These are phyloP conservation scores for Firmiana major DNA, from an alignment of 345 rosid genomes.

Conservation along the genomic window DNA sequence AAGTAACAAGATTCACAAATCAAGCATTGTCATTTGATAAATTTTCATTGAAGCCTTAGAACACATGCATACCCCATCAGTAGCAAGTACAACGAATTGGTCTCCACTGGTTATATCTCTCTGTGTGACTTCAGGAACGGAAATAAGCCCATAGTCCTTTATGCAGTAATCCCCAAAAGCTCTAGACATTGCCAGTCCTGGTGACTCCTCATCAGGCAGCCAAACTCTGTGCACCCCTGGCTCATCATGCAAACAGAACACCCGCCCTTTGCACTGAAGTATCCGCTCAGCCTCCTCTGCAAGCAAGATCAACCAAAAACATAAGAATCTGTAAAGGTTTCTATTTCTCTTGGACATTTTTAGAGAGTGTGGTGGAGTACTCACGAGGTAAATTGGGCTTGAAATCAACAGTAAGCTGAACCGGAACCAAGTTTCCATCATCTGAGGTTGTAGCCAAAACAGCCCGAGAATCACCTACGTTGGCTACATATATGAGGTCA, in stretches of 20 bases:
- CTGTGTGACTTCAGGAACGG: slow-evolving; percentile 86
- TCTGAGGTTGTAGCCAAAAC: slow-evolving; percentile 75
- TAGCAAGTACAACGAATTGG: slow-evolving; percentile 77
- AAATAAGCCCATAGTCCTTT: slow-evolving; percentile 77
- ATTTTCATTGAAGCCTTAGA: neutral
- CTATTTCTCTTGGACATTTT: neutral
- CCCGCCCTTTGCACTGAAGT: slow-evolving; percentile 59
- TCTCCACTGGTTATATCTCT: slow-evolving; percentile 62
- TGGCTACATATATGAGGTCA: slow-evolving; percentile 59
- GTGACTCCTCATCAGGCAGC: slow-evolving; percentile 73
- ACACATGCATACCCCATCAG: slow-evolving; percentile 61
- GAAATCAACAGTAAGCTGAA: slow-evolving; percentile 86
- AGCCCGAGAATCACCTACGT: slow-evolving; percentile 93
- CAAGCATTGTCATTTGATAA: neutral
- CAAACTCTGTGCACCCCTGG: slow-evolving; percentile 92
- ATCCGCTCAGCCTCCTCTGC: slow-evolving; percentile 91
- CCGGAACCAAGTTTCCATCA: slow-evolving; percentile 62
- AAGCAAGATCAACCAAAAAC: neutral
- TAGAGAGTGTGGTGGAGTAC: slow-evolving; percentile 16
- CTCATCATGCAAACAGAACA: slow-evolving; percentile 74
- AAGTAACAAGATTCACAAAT: slow-evolving; percentile 12
- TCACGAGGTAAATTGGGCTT: slow-evolving; percentile 85
- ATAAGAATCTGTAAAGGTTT: neutral
- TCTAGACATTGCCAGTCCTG: slow-evolving; percentile 96
- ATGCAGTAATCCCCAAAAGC: slow-evolving; percentile 92